These are phyloP conservation scores for Eucalyptus regnans DNA, from an alignment of 345 rosid genomes.

Conservation along the genomic window DNA sequence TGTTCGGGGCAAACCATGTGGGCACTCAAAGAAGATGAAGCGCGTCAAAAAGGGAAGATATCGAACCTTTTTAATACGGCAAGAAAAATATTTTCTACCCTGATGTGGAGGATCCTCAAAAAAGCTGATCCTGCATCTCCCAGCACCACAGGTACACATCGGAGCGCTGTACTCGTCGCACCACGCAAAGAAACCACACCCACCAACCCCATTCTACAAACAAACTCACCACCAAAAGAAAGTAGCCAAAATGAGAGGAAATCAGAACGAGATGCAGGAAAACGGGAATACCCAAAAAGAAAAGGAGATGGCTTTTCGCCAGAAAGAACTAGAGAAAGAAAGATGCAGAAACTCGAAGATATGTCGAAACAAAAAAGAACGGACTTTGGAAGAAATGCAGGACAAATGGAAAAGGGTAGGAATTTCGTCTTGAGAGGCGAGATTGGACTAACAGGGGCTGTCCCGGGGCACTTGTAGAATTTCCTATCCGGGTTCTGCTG, in stretches of 20 bases:
- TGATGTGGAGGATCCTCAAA: not conserved
- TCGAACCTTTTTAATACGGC: constrained; percentile 19
- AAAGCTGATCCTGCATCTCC: constrained; percentile 11
- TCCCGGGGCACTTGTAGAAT: constrained; percentile 15
- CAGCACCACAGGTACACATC: constrained; percentile 22
- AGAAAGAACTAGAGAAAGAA: not conserved
- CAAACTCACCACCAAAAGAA: not conserved
- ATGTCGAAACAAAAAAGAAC: not conserved
- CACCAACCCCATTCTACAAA: not conserved
- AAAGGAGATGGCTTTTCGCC: not conserved
- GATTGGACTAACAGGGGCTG: not conserved
- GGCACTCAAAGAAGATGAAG: not conserved
- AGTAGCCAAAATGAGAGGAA: not conserved
- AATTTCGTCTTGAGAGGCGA: not conserved
- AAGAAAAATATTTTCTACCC: constrained; percentile 1
- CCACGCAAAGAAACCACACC: constrained; percentile 17
- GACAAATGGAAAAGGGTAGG: not conserved
- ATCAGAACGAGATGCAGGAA: not conserved
- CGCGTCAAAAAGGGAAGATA: not conserved
- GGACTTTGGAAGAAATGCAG: not conserved
- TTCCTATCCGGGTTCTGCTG: constrained; percentile 7
- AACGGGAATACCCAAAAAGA: not conserved
- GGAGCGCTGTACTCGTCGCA: constrained; percentile 16
- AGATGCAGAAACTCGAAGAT: not conserved
- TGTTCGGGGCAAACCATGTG: not conserved